Percentiles rank a stretch among this genome's conserved stretches.
Evolutionary conservation across 1,284 basidiomycete genomes (phyloP).

Genomic region (Meripilus lineatus): DNA sequence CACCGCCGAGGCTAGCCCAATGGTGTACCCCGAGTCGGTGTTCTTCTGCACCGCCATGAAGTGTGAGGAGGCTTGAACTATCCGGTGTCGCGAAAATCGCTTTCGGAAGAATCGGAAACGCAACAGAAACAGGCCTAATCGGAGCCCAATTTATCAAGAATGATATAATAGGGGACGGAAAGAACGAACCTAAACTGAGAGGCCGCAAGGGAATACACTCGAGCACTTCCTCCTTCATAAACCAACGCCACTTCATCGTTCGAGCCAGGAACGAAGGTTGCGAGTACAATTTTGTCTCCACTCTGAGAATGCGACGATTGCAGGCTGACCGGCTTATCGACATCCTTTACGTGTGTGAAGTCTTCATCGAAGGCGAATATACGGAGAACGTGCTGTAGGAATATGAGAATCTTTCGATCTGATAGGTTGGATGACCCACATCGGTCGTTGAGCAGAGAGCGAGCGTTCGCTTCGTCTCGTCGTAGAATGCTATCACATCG

Average conservation of each 20-base stretch:
- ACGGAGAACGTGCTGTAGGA: slow-evolving; percentile 32
- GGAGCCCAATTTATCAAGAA: background rate
- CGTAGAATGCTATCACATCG: slow-evolving; percentile 39
- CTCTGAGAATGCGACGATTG: slow-evolving; percentile 36
- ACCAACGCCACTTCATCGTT: slow-evolving; percentile 46
- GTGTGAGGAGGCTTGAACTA: slow-evolving; percentile 43
- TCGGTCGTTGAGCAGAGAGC: slow-evolving; percentile 37
- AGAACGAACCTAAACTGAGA: slow-evolving; percentile 44
- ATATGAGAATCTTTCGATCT: background rate
- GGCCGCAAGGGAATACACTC: slow-evolving; percentile 47
- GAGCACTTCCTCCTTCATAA: slow-evolving; percentile 33
- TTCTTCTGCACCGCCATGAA: slow-evolving; percentile 18
- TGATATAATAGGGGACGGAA: background rate
- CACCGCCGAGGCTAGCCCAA: slow-evolving; percentile 43
- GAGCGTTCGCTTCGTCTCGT: slow-evolving; percentile 44
- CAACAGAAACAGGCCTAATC: slow-evolving; percentile 44
- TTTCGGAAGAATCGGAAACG: slow-evolving; percentile 30
- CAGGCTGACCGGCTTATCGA: slow-evolving; percentile 36
- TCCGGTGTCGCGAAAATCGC: slow-evolving; percentile 43
- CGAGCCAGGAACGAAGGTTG: slow-evolving; percentile 36
- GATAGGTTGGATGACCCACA: slow-evolving; percentile 20
- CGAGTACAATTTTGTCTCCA: slow-evolving; percentile 23
- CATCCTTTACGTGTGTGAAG: slow-evolving; percentile 30
- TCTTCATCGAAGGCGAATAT: slow-evolving; percentile 43
- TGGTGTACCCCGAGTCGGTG: slow-evolving; percentile 16